phyloP scores from a whole-genome alignment of 2,329 filamentous ascomycete genomes.

The Hypoxylon sp. region DNA sequence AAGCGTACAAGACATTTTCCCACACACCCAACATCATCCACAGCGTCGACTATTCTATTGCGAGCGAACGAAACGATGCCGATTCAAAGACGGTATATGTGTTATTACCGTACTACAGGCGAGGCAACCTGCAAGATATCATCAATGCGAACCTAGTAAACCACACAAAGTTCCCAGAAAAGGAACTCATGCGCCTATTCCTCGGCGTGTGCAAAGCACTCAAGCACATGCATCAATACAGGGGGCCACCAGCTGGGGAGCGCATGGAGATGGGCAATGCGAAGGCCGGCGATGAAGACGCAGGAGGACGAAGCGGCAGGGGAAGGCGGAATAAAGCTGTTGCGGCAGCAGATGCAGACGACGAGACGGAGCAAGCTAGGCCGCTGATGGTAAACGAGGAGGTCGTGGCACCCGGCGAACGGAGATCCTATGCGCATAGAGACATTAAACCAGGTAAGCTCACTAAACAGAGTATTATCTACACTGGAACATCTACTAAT shows the following conservation, averaged over 20 bases:
- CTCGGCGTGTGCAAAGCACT: slow-evolving; percentile 91
- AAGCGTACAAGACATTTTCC: slow-evolving; percentile 92
- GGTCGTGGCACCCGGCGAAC: slow-evolving; percentile 76
- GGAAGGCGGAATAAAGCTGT: slow-evolving; percentile 58
- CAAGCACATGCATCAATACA: slow-evolving; percentile 92
- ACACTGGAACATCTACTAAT: slow-evolving; percentile 26
- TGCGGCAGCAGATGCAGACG: slow-evolving; percentile 72
- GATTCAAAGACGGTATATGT: slow-evolving; percentile 96
- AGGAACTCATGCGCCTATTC: slow-evolving; percentile 89
- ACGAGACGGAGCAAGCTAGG: slow-evolving; percentile 82
- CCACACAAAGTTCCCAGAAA: slow-evolving; percentile 90
- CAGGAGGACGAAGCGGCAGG: slow-evolving; percentile 56
- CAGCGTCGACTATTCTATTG: slow-evolving; percentile 68
- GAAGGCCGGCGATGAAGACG: slow-evolving; percentile 60
- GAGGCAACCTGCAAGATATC: slow-evolving; percentile 96
- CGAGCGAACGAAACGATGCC: slow-evolving; percentile 69
- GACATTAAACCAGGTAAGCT: slow-evolving; percentile 94
- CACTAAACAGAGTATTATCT: neutral
- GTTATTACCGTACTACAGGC: slow-evolving; percentile 92
- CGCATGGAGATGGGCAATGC: slow-evolving; percentile 67
- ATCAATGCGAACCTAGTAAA: slow-evolving; percentile 99
- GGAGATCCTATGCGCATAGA: slow-evolving; percentile 89
- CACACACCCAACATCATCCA: slow-evolving; percentile 80
- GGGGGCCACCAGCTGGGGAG: slow-evolving; percentile 65
- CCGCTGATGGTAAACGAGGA: slow-evolving; percentile 87